A percentile compares a stretch with the other conserved stretches of the same genome.
phyloP scores from a whole-genome alignment of 805 yeast genomes.

The Teunomyces cretensis region DNA sequence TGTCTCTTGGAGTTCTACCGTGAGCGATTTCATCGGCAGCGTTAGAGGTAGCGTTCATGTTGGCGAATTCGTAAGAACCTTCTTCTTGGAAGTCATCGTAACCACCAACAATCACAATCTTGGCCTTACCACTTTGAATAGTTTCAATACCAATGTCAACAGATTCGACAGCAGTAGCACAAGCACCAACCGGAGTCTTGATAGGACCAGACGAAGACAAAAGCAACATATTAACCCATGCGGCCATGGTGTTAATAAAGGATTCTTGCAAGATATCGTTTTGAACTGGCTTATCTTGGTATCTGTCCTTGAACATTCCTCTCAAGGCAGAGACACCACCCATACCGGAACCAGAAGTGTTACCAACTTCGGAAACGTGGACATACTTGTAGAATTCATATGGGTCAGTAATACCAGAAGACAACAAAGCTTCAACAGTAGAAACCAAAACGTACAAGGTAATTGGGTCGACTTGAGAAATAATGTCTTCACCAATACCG shows the following conservation, averaged over 20 bases:
- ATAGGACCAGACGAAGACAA: constrained; percentile 97
- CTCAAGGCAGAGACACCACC: constrained; percentile 98
- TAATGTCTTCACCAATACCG: constrained; percentile 92
- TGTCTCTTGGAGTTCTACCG: constrained; percentile 97
- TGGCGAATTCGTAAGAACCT: constrained; percentile 96
- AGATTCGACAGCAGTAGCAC: constrained; percentile 98
- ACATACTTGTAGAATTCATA: constrained; percentile 98
- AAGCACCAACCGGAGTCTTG: constrained; percentile 99
- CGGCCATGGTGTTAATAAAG: constrained; percentile 97
- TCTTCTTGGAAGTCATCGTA: constrained; percentile 99
- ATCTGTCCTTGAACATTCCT: constrained; percentile 97
- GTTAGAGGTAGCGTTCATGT: constrained; percentile 98
- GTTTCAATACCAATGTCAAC: constrained; percentile 95
- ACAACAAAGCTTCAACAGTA: constrained; percentile 89
- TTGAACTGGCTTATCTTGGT: constrained; percentile 89
- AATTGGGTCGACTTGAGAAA: constrained; percentile 93
- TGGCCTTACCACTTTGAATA: constrained; percentile 89
- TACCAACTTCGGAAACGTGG: constrained; percentile 97
- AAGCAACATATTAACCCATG: constrained; percentile 99
- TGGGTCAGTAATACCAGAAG: constrained; percentile 97
- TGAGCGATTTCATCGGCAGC: constrained; percentile 83
- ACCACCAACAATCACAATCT: constrained; percentile 97
- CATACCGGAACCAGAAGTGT: constrained; percentile 99
- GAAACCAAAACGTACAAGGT: constrained; percentile 91
- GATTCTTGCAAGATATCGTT: constrained; percentile 97